phyloP scores from a whole-genome alignment of 2,329 filamentous ascomycete genomes.

The Pestalotiopsis sp. region DNA sequence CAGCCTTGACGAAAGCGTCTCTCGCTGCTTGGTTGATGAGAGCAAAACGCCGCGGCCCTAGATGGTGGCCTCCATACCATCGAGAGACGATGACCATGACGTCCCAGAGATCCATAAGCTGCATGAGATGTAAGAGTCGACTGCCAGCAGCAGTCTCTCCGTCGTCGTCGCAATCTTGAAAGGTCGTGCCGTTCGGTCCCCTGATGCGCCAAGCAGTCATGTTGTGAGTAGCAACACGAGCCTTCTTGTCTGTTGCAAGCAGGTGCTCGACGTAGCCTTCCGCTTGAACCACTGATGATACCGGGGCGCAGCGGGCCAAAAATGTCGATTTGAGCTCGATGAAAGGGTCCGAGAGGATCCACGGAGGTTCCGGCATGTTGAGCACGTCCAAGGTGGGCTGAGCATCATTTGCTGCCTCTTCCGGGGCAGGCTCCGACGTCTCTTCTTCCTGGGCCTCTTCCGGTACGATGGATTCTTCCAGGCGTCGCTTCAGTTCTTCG shows the following conservation, averaged over 20 bases:
- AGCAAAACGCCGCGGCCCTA: constrained; percentile 88
- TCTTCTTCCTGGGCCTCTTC: constrained; percentile 25
- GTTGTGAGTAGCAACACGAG: constrained; percentile 89
- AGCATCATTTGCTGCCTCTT: constrained; percentile 14
- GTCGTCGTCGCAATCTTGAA: constrained; percentile 95
- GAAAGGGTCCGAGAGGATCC: constrained; percentile 74
- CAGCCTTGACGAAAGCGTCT: constrained; percentile 80
- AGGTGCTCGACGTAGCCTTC: constrained; percentile 73
- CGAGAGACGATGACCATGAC: constrained; percentile 89
- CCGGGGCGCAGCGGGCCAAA: constrained; percentile 73
- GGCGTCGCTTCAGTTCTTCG: constrained; percentile 65
- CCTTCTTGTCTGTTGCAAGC: constrained; percentile 79
- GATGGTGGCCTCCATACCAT: constrained; percentile 91
- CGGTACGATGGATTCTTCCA: constrained; percentile 32
- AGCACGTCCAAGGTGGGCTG: background rate
- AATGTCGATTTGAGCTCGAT: constrained; percentile 89
- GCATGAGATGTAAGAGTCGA: constrained; percentile 84
- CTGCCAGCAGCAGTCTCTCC: constrained; percentile 92
- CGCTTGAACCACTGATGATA: constrained; percentile 72
- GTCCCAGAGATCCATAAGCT: constrained; percentile 93
- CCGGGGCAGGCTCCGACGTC: constrained; percentile 23
- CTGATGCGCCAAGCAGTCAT: constrained; percentile 92
- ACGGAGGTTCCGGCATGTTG: constrained; percentile 51
- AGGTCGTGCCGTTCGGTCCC: constrained; percentile 57
- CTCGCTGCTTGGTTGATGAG: constrained; percentile 86